Conservation (phyloP, 176 grass and related monocot species). For the Musa troglodytarum region DNA sequence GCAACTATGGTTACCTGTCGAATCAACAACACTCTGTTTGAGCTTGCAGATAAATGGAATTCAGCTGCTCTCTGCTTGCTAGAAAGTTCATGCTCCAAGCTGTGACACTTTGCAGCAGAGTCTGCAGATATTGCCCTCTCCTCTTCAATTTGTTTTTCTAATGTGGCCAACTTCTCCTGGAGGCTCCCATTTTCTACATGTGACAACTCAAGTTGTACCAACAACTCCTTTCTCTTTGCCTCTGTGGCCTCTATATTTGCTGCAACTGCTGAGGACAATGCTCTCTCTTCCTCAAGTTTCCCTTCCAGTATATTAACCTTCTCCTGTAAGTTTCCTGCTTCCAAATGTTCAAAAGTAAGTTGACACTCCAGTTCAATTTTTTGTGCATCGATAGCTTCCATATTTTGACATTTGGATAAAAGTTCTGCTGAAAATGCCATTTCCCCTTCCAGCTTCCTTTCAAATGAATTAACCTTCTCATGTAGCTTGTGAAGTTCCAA, state of each 20-base stretch:
- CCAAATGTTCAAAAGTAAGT: slow-evolving; percentile 21
- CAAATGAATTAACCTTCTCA: slow-evolving; percentile 33
- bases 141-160: slow-evolving; percentile 45
- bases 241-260: slow-evolving; percentile 51
- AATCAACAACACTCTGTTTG: slow-evolving; percentile 28
- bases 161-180: slow-evolving; percentile 20
- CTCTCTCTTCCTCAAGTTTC: slow-evolving; percentile 54
- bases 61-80: slow-evolving; percentile 22
- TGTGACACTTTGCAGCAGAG: slow-evolving; percentile 30
- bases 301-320: slow-evolving; percentile 35
- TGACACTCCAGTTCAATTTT: slow-evolving; percentile 35
- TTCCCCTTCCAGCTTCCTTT: slow-evolving; percentile 34
- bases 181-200: slow-evolving; percentile 36
- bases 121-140: slow-evolving; percentile 26
- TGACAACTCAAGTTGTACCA: slow-evolving; percentile 30
- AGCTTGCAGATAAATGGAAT: slow-evolving; percentile 18
- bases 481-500: slow-evolving; percentile 37
- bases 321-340: slow-evolving; percentile 35
- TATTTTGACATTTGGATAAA: slow-evolving; percentile 13
- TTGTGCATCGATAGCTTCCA: slow-evolving; percentile 23
- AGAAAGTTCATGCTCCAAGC: slow-evolving; percentile 37
- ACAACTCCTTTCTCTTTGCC: slow-evolving; percentile 49
- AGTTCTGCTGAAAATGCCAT: slow-evolving; percentile 24
- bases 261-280: slow-evolving; percentile 42
- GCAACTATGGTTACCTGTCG: slow-evolving; percentile 43